Percentiles rank a stretch among this genome's conserved stretches.
phyloP scores from a whole-genome alignment of 139 green algal species.

The Haematococcus lacustris region DNA sequence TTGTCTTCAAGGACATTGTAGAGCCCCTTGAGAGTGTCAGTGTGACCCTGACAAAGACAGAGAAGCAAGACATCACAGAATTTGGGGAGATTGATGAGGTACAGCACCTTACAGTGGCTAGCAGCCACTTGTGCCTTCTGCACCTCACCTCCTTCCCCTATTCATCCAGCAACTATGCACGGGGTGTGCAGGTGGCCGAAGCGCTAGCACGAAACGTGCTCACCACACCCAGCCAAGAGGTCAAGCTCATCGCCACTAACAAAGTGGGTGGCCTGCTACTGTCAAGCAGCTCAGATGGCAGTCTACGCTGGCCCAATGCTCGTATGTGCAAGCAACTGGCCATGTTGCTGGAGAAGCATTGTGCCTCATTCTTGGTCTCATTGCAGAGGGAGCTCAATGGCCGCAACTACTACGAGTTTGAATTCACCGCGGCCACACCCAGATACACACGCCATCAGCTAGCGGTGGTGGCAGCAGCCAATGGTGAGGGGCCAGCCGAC shows the following conservation, averaged over 20 bases:
- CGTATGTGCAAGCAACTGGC: not conserved
- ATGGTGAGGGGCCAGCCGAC: conserved; percentile 64
- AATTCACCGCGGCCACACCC: conserved; percentile 70
- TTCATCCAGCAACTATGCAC: not conserved
- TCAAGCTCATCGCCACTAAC: conserved; percentile 60
- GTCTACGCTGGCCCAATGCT: no score
- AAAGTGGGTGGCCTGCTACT: no score
- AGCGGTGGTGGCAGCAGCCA: conserved; percentile 58
- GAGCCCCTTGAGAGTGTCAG: conserved; percentile 93
- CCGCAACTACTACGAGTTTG: conserved; percentile 85
- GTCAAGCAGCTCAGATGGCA: no score
- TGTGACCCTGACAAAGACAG: conserved; percentile 80
- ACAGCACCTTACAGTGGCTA: not conserved
- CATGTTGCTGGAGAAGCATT: not conserved
- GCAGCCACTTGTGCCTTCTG: not conserved
- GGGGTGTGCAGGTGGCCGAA: conserved; percentile 28
- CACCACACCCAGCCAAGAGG: conserved; percentile 55
- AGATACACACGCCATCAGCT: conserved; percentile 66
- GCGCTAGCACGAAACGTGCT: conserved; percentile 56
- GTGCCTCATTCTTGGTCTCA: not conserved
- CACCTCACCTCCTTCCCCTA: not conserved
- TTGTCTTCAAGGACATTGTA: conserved; percentile 97
- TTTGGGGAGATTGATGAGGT: conserved; percentile 58
- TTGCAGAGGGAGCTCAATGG: conserved; percentile 61
- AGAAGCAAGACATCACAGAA: conserved; percentile 80